These are phyloP conservation scores for Calonectria pseudoreteaudii DNA, from an alignment of 2,329 filamentous ascomycete species.

Conservation along the genomic window DNA sequence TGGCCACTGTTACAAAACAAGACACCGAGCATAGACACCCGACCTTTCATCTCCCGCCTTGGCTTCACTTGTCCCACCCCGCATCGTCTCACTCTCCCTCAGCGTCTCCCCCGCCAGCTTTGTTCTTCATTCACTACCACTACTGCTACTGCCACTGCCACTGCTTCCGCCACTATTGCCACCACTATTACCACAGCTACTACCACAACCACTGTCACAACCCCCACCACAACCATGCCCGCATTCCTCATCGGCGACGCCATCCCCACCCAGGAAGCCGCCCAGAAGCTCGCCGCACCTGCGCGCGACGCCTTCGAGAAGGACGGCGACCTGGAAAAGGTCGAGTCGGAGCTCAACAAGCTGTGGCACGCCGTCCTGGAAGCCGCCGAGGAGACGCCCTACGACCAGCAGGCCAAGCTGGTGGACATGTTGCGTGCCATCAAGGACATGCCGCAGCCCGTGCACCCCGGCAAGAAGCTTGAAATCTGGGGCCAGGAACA, in stretches of 20 bases:
- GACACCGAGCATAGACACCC: background rate
- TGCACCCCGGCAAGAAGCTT: constrained; percentile 26
- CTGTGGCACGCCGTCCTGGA: constrained; percentile 32
- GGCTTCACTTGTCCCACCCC: background rate
- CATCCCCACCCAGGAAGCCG: constrained; percentile 25
- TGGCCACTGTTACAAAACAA: background rate
- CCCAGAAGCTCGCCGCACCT: constrained; percentile 22
- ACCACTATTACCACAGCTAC: background rate
- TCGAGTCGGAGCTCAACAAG: constrained; percentile 25
- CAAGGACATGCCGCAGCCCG: constrained; percentile 23
- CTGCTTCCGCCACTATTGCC: background rate
- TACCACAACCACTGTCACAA: constrained; percentile 24
- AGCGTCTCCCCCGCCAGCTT: background rate
- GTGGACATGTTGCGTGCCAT: constrained; percentile 36
- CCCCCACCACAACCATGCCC: background rate
- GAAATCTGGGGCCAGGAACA: constrained; percentile 33
- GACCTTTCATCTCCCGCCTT: background rate
- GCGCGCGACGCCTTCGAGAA: constrained; percentile 25
- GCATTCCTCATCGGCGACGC: constrained; percentile 17
- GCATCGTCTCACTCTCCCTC: background rate
- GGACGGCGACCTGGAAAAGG: constrained; percentile 19
- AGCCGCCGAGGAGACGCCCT: constrained; percentile 34
- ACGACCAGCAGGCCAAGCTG: constrained; percentile 36
- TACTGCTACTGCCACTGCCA: background rate
- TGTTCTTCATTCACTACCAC: background rate